phyloP scores from a whole-genome alignment of 768 basidiomycete species.

The Myochromella boudieri region DNA sequence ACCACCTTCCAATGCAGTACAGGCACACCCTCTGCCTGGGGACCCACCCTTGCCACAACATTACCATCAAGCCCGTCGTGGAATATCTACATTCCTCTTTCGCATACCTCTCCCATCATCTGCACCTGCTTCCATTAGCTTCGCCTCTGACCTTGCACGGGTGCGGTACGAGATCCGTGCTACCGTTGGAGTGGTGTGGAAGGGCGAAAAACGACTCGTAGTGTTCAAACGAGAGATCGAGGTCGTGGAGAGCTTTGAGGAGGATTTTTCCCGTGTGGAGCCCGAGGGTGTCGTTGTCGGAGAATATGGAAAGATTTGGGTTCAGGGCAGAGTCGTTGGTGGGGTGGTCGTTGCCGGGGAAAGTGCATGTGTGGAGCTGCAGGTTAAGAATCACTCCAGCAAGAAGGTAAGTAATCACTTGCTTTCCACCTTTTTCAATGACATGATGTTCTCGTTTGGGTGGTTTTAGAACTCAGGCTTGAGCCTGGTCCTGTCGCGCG shows the following conservation, averaged over 20 bases:
- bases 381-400: slow-evolving; percentile 78
- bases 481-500: slow-evolving; percentile 57
- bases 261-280: slow-evolving; percentile 33
- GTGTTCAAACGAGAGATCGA: slow-evolving; percentile 60
- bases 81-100: slow-evolving; percentile 78
- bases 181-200: slow-evolving; percentile 73
- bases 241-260: slow-evolving; percentile 58
- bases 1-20: slow-evolving; percentile 83
- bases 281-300: slow-evolving; percentile 67
- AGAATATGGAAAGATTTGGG: slow-evolving; percentile 80
- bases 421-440: slow-evolving; percentile 1
- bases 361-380: slow-evolving; percentile 69
- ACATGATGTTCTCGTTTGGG: neutral
- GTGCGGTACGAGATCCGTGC: slow-evolving; percentile 75
- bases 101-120: slow-evolving; percentile 68
- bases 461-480: slow-evolving; percentile 62
- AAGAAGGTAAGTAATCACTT: slow-evolving; percentile 67
- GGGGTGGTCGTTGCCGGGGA: slow-evolving; percentile 66
- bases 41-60: slow-evolving; percentile 61
- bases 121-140: slow-evolving; percentile 69
- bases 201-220: slow-evolving; percentile 69
- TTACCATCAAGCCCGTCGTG: slow-evolving; percentile 74
- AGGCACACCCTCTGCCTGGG: slow-evolving; percentile 56
- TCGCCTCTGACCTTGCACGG: slow-evolving; percentile 66
- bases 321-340: slow-evolving; percentile 65